Evolutionary conservation across 495 filamentous ascomycete genomes (phyloP).

Genomic region (Podospora fimiseda): DNA sequence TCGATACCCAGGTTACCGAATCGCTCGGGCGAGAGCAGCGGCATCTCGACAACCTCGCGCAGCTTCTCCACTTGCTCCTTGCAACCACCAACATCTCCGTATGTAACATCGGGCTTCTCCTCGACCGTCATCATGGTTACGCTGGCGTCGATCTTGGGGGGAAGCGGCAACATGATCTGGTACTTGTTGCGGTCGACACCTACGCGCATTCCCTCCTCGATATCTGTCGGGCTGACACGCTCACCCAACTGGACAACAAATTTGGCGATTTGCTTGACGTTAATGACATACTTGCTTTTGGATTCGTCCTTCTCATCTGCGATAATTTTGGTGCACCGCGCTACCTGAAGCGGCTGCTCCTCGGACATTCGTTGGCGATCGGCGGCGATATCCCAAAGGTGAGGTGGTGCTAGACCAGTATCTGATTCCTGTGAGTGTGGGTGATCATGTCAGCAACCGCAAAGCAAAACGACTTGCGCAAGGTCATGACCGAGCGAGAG

Average conservation of each 20-base stretch:
- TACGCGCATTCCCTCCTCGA: slow-evolving; percentile 97
- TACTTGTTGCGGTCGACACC: slow-evolving; percentile 99
- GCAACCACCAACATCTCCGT: slow-evolving; percentile 96
- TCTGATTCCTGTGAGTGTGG: slow-evolving; percentile 73
- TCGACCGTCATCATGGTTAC: slow-evolving; percentile 99
- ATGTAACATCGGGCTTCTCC: slow-evolving; percentile 98
- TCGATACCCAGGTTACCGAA: slow-evolving; percentile 98
- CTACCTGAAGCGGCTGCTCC: slow-evolving; percentile 96
- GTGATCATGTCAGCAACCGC: neutral
- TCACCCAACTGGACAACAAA: slow-evolving; percentile 98
- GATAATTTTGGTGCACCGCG: slow-evolving; percentile 98
- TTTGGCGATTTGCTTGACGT: slow-evolving; percentile 99
- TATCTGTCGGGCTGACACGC: slow-evolving; percentile 94
- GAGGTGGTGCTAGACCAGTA: slow-evolving; percentile 93
- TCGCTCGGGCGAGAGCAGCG: slow-evolving; percentile 87
- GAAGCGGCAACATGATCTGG: slow-evolving; percentile 94
- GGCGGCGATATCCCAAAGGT: slow-evolving; percentile 97
- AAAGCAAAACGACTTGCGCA: neutral
- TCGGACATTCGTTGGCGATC: slow-evolving; percentile 97
- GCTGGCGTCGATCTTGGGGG: slow-evolving; percentile 96
- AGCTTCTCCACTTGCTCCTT: slow-evolving; percentile 99
- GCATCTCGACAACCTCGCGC: slow-evolving; percentile 97
- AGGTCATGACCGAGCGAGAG: too few relatives aligned
- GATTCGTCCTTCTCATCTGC: slow-evolving; percentile 91
- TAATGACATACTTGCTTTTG: slow-evolving; percentile 99